Evolutionary conservation across 2,329 filamentous ascomycete genomes (phyloP).

Genomic region (Chrysoporthe cubensis): DNA sequence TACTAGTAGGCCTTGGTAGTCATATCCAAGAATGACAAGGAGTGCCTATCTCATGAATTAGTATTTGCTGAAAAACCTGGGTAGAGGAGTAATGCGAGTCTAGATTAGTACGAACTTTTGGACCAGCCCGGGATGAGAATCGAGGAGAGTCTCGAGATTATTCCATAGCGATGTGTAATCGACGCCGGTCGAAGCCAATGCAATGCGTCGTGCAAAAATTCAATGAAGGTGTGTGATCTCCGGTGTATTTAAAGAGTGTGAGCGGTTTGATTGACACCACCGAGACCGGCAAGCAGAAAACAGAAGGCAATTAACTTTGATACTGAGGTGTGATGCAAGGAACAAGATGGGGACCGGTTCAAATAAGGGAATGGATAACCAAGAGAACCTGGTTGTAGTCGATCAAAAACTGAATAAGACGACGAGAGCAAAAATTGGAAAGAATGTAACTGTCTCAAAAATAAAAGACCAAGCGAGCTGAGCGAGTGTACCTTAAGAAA

Average conservation of each 20-base stretch:
- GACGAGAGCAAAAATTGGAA: not conserved
- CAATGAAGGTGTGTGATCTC: not conserved
- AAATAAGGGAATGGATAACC: not conserved
- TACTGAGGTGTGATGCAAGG: not conserved
- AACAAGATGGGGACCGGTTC: not conserved
- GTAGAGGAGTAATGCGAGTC: not conserved
- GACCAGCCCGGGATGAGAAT: not conserved
- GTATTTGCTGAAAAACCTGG: not conserved
- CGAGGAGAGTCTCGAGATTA: not conserved
- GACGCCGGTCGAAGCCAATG: not conserved
- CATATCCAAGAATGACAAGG: not conserved
- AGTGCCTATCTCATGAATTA: not conserved
- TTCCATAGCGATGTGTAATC: too few relatives aligned
- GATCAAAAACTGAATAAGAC: not conserved
- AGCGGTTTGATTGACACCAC: not conserved
- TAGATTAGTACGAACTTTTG: not conserved
- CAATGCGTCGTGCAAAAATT: not conserved
- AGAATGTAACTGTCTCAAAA: not conserved
- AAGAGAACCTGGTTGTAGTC: not conserved
- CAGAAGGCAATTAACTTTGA: not conserved
- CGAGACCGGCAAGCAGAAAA: not conserved
- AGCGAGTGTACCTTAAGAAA: not conserved
- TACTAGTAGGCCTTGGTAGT: not conserved
- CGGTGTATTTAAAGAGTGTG: not conserved
- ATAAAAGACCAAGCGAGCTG: not conserved